Conservation (phyloP, 1,284 basidiomycete genomes). For the Sporisorium sorghi region DNA sequence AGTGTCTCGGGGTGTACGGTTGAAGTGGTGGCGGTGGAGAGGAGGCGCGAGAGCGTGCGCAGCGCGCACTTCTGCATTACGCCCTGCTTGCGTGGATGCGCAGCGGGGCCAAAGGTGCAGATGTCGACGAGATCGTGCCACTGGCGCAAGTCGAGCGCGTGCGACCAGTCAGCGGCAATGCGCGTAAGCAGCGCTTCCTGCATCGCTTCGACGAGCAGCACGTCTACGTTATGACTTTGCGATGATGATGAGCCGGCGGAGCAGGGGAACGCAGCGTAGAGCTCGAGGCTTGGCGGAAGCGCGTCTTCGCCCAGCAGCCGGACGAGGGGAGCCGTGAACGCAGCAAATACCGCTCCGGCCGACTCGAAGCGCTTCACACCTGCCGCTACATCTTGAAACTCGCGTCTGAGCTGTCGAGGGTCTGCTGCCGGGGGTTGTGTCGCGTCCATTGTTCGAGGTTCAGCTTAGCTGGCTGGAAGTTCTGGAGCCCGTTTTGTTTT, state of each 20-base stretch:
- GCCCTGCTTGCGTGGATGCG: neutral
- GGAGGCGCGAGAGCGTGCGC: constrained; percentile 12
- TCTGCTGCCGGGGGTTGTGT: neutral
- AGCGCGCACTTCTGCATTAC: constrained; percentile 25
- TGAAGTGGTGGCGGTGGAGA: constrained; percentile 5
- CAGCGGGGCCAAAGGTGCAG: constrained; percentile 23
- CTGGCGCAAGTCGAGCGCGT: neutral
- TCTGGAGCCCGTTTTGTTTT: neutral
- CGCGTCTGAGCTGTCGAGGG: constrained; percentile 10
- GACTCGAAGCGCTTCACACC: constrained; percentile 11
- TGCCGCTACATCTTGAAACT: constrained; percentile 8
- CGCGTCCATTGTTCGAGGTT: neutral
- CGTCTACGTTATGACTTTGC: neutral
- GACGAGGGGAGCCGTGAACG: constrained; percentile 7
- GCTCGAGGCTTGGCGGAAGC: neutral
- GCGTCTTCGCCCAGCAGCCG: constrained; percentile 3
- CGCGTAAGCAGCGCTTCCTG: constrained; percentile 28
- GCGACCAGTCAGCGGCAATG: constrained; percentile 20
- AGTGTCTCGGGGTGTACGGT: no score
- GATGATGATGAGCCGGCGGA: neutral
- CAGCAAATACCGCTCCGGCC: neutral
- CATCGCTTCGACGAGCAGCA: constrained; percentile 15
- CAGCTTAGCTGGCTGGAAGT: neutral
- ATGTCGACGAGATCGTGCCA: constrained; percentile 3
- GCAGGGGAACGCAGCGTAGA: neutral